Evolutionary conservation across 345 rosid species (phyloP).

Genomic region (Excoecaria cochinchinensis): DNA sequence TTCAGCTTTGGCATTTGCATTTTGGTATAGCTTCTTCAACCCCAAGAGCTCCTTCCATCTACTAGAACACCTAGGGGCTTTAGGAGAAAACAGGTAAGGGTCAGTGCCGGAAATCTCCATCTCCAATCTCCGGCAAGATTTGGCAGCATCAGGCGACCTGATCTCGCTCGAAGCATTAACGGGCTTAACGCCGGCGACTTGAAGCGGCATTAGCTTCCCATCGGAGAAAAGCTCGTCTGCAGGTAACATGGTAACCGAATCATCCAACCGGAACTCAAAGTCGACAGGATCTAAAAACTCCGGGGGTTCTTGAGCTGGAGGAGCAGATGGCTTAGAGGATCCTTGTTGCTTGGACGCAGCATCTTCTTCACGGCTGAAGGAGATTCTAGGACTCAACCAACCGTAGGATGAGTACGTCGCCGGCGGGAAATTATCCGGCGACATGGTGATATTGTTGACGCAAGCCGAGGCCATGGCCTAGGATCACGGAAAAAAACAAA

Average conservation of each 20-base stretch:
- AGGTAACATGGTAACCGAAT: constrained; percentile 79
- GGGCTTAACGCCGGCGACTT: constrained; percentile 24
- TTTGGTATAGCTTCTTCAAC: constrained; percentile 58
- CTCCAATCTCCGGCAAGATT: constrained; percentile 39
- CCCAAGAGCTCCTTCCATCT: constrained; percentile 95
- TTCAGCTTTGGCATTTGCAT: constrained; percentile 31
- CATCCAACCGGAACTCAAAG: constrained; percentile 86
- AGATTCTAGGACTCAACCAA: constrained; percentile 67
- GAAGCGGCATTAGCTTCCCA: constrained; percentile 83
- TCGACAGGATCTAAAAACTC: constrained; percentile 44
- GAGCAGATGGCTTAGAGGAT: constrained; percentile 15
- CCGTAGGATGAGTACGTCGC: constrained; percentile 39
- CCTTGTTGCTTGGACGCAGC: constrained; percentile 16
- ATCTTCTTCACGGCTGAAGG: constrained; percentile 55
- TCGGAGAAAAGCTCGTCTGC: constrained; percentile 92
- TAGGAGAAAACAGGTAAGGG: constrained; percentile 57
- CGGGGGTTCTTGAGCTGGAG: constrained; percentile 21
- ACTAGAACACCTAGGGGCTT: constrained; percentile 85
- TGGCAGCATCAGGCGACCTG: constrained; percentile 35
- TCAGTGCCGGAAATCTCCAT: constrained; percentile 46
- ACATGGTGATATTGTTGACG: constrained; percentile 56
- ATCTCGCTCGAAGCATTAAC: constrained; percentile 15
- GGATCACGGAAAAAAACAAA: constrained; percentile 16
- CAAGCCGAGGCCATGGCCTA: constrained; percentile 79
- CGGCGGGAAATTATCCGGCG: constrained; percentile 58